phyloP scores from a whole-genome alignment of 768 basidiomycete species.

The Mrakia gelida region DNA sequence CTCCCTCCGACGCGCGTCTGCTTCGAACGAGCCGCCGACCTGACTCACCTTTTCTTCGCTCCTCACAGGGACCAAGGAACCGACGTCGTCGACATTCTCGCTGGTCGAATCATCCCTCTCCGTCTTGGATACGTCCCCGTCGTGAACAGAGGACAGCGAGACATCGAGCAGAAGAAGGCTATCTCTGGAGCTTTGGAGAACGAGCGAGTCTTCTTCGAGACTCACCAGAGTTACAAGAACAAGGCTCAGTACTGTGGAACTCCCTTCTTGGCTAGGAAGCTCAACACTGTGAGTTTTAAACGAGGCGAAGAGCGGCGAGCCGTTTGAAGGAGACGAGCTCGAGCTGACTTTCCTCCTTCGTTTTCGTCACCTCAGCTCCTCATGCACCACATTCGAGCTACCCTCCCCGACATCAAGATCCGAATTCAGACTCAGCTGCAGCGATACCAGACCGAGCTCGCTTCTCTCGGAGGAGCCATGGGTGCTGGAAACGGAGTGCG shows the following conservation, averaged over 20 bases:
- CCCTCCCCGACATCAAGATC: slow-evolving; percentile 96
- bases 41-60: background rate
- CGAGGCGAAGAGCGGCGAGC: no score
- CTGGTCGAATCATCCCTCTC: slow-evolving; percentile 91
- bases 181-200: slow-evolving; percentile 80
- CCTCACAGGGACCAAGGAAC: slow-evolving; percentile 84
- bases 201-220: slow-evolving; percentile 92
- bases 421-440: slow-evolving; percentile 85
- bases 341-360: background rate
- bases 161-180: slow-evolving; percentile 84
- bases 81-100: slow-evolving; percentile 97
- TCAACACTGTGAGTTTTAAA: slow-evolving; percentile 69
- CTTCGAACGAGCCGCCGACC: background rate
- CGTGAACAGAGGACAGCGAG: slow-evolving; percentile 95
- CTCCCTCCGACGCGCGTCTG: background rate
- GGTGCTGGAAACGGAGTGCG: slow-evolving; percentile 68
- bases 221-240: slow-evolving; percentile 83
- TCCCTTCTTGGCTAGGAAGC: slow-evolving; percentile 86
- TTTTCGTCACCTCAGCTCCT: slow-evolving; percentile 62
- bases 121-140: slow-evolving; percentile 97
- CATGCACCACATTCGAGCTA: slow-evolving; percentile 97
- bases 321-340: slow-evolving; percentile 1
- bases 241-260: slow-evolving; percentile 97
- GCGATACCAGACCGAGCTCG: slow-evolving; percentile 81
- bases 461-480: slow-evolving; percentile 75